Evolutionary conservation across 202 grass and related monocot species (phyloP).

Genomic region (Eragrostis tef): DNA sequence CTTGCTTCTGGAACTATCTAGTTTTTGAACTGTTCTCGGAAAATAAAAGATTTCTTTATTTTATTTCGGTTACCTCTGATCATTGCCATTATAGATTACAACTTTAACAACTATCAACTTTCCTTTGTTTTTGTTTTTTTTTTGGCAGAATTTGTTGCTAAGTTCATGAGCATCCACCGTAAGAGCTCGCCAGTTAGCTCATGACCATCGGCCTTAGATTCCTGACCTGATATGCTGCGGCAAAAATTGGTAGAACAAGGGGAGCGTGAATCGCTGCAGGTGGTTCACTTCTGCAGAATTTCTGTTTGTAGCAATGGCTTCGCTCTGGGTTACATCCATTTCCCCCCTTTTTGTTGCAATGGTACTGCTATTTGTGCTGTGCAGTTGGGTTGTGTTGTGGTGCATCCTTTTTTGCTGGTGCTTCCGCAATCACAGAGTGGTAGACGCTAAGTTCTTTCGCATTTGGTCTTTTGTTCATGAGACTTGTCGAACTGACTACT

Average conservation of each 20-base stretch:
- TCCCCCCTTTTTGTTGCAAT: background rate
- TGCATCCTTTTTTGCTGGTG: background rate
- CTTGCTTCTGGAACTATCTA: background rate
- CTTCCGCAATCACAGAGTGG: background rate
- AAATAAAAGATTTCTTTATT: background rate
- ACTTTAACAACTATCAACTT: background rate
- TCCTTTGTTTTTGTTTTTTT: background rate
- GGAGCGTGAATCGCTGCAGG: background rate
- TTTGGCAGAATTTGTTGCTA: constrained; percentile 69
- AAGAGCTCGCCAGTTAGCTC: constrained; percentile 50
- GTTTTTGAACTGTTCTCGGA: background rate
- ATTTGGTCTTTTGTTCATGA: background rate
- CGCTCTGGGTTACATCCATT: background rate
- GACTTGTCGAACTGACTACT: background rate
- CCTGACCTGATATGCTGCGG: background rate
- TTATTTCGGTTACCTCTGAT: background rate
- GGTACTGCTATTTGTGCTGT: background rate
- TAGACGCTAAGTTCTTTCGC: background rate
- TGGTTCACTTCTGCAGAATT: background rate
- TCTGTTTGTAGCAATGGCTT: background rate
- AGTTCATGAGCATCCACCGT: constrained; percentile 76
- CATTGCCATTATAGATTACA: background rate
- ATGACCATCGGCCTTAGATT: constrained; percentile 25
- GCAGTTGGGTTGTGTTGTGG: background rate
- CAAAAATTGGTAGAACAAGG: background rate